A percentile compares a stretch with the other conserved stretches of the same genome.
phyloP scores from a whole-genome alignment of 805 yeast genomes.

The Sugiyamaella mastotermitis region DNA sequence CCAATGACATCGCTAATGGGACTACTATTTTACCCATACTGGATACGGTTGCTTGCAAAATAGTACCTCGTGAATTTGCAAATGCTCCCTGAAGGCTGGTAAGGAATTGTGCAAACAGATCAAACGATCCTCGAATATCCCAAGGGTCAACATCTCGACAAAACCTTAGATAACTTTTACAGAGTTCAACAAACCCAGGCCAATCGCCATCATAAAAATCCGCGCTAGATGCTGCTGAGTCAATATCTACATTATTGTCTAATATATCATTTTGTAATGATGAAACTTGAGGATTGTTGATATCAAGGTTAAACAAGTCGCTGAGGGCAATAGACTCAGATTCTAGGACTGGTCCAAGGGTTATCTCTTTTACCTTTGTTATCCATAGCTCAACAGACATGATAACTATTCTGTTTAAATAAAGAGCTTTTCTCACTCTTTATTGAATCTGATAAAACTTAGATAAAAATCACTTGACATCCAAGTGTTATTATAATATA shows the following conservation, averaged over 20 bases:
- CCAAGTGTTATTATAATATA: too few relatives aligned
- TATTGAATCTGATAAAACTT: too few relatives aligned
- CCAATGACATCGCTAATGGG: constrained; percentile 14
- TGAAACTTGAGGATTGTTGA: constrained; percentile 32
- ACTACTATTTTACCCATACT: constrained; percentile 13
- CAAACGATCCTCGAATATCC: constrained; percentile 45
- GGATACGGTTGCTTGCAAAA: constrained; percentile 15
- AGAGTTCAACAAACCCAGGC: constrained; percentile 44
- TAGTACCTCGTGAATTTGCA: constrained; percentile 27
- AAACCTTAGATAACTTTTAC: constrained; percentile 41
- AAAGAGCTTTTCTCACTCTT: too few relatives aligned
- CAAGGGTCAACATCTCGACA: constrained; percentile 49
- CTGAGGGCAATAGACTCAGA: constrained; percentile 9
- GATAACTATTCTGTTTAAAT: too few relatives aligned
- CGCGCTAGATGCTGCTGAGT: constrained; percentile 23
- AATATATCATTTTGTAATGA: constrained; percentile 32
- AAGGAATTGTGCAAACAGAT: constrained; percentile 42
- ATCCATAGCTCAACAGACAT: constrained; percentile 18
- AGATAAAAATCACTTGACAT: too few relatives aligned
- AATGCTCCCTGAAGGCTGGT: constrained; percentile 37
- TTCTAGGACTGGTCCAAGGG: not conserved
- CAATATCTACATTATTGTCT: constrained; percentile 19
- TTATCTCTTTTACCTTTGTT: constrained; percentile 5
- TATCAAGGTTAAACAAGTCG: constrained; percentile 26
- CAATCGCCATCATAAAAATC: constrained; percentile 33